A percentile compares a stretch with the other conserved stretches of the same genome.
Evolutionary conservation across 441 rosid genomes (phyloP).

Genomic region (Pelargonium citronellum): DNA sequence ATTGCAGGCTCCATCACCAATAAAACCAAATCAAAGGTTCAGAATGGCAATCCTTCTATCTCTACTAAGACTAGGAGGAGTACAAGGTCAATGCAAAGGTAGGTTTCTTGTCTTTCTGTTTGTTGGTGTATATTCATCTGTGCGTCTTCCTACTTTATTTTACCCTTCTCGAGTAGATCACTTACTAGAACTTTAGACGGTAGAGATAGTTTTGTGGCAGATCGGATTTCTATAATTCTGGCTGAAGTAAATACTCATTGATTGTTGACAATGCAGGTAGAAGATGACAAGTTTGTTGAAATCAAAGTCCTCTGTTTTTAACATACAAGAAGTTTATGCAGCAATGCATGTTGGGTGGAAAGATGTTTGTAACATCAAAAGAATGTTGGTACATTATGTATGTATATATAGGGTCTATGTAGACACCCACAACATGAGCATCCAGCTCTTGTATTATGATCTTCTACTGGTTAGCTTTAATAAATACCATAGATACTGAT

Average conservation of each 20-base stretch:
- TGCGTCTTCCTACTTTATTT: background rate
- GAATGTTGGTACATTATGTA: no score
- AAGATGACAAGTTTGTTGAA: background rate
- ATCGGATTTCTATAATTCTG: background rate
- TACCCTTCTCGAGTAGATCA: background rate
- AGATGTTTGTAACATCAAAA: no score
- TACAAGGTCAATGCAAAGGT: slow-evolving; percentile 36
- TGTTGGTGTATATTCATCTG: background rate
- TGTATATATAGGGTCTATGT: no score
- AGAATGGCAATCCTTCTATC: slow-evolving; percentile 19
- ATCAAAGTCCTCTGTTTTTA: no score
- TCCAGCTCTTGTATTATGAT: no score
- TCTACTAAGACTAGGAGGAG: slow-evolving; percentile 31
- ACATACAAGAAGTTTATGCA: no score
- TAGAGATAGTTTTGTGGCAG: background rate
- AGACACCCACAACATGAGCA: no score
- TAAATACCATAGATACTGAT: no score
- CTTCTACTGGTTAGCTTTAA: no score
- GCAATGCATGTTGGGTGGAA: no score
- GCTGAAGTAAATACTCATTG: background rate
- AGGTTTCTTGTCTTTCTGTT: slow-evolving; percentile 9
- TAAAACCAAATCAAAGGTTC: slow-evolving; percentile 27
- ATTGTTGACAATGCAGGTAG: background rate
- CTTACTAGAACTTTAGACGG: background rate
- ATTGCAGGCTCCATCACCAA: slow-evolving; percentile 29